phyloP scores from a whole-genome alignment of 768 basidiomycete genomes.

The Daedaleopsis sinensis region DNA sequence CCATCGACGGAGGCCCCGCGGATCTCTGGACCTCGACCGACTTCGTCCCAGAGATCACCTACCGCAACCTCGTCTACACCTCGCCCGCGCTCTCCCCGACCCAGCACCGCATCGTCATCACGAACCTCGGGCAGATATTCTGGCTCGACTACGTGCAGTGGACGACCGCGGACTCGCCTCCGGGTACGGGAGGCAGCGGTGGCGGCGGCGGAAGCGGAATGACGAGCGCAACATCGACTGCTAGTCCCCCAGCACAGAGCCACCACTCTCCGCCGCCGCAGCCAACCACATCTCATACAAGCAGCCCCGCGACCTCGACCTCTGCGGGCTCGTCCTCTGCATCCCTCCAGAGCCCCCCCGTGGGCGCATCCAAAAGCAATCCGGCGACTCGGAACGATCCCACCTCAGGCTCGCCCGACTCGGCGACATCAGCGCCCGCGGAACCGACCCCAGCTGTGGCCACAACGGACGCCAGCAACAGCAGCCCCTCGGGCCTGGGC shows the following conservation, averaged over 20 bases:
- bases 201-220: not conserved
- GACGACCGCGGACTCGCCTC: not conserved
- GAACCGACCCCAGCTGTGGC: not conserved
- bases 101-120: slow-evolving; percentile 12
- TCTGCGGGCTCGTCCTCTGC: too few species aligned
- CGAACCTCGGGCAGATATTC: slow-evolving; percentile 12
- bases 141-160: slow-evolving; percentile 15
- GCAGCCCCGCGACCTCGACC: too few species aligned
- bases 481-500: not conserved
- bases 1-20: slow-evolving; percentile 15
- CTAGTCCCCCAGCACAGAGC: not conserved
- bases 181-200: not conserved
- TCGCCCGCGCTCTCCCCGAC: slow-evolving; percentile 7
- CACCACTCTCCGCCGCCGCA: not conserved
- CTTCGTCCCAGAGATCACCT: slow-evolving; percentile 5
- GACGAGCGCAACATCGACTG: not conserved
- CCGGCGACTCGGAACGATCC: not conserved
- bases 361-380: too few species aligned
- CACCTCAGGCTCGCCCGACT: too few species aligned
- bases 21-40: slow-evolving; percentile 6
- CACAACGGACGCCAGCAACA: not conserved
- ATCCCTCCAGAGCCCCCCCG: too few species aligned
- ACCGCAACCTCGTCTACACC: slow-evolving; percentile 11
- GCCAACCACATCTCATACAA: too few species aligned
- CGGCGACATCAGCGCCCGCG: not conserved